Conservation (phyloP, 495 filamentous ascomycete genomes). For the Ascobolus immersus region DNA sequence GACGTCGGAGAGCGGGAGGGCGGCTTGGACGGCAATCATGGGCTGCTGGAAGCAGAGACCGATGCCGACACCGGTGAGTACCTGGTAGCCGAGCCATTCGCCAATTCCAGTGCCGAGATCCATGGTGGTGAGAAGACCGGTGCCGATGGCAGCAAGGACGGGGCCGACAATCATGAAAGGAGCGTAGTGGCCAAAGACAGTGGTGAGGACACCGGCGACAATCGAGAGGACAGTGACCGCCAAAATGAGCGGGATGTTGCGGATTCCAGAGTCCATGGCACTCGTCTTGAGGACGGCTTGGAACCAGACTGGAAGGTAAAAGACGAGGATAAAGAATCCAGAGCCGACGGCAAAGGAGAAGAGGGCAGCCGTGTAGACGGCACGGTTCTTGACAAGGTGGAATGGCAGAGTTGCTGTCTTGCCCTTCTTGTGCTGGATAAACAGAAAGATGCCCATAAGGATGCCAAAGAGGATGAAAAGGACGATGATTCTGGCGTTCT, state of each 20-base stretch:
- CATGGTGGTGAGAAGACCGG: constrained; percentile 43
- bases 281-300: constrained; percentile 50
- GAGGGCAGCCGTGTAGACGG: constrained; percentile 28
- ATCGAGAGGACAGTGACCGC: constrained; percentile 34
- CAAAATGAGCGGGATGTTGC: constrained; percentile 50
- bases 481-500: constrained; percentile 36
- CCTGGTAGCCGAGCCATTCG: constrained; percentile 52
- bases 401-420: constrained; percentile 56
- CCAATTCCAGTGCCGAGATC: constrained; percentile 24
- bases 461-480: constrained; percentile 47
- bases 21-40: constrained; percentile 43
- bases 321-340: constrained; percentile 41
- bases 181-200: constrained; percentile 45
- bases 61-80: constrained; percentile 40
- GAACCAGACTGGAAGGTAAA: constrained; percentile 72
- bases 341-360: constrained; percentile 32
- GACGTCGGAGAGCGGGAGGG: constrained; percentile 33
- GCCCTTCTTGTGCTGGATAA: constrained; percentile 37
- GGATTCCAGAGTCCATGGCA: constrained; percentile 48
- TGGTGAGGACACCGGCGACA: constrained; percentile 32
- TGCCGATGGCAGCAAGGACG: constrained; percentile 36
- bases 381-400: constrained; percentile 46
- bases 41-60: constrained; percentile 44
- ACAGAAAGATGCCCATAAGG: constrained; percentile 34
- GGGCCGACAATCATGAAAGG: constrained; percentile 42